Evolutionary conservation across 192 early-diverging fungal genomes (phyloP).

Genomic region (Lobosporangium transversale): DNA sequence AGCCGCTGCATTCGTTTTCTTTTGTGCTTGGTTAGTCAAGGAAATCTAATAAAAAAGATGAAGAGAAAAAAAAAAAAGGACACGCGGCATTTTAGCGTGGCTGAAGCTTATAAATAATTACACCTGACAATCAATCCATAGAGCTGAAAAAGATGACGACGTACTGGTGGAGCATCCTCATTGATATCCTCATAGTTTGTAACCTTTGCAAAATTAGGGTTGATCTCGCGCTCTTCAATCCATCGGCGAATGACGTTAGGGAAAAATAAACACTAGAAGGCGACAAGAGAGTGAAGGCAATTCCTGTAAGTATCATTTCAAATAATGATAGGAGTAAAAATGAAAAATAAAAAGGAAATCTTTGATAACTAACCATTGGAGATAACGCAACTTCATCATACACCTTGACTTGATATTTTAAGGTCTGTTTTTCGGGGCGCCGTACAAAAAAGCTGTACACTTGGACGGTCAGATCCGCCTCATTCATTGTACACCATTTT

Average conservation of each 20-base stretch:
- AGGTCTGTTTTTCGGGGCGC: slow-evolving; percentile 72
- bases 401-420: slow-evolving; percentile 83
- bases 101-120: no score
- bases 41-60: slow-evolving; percentile 7
- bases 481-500: slow-evolving; percentile 85
- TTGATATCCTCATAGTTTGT: slow-evolving; percentile 50
- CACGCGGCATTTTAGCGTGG: no score
- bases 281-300: not conserved
- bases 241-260: slow-evolving; percentile 54
- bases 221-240: slow-evolving; percentile 39
- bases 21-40: slow-evolving; percentile 23
- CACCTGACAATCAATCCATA: not conserved
- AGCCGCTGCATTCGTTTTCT: slow-evolving; percentile 31
- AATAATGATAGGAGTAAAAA: no score
- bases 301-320: not conserved
- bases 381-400: slow-evolving; percentile 88
- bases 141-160: not conserved
- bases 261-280: slow-evolving; percentile 58
- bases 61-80: not conserved
- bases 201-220: slow-evolving; percentile 32
- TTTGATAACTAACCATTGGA: slow-evolving; percentile 78
- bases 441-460: slow-evolving; percentile 86
- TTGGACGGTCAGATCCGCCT: slow-evolving; percentile 84
- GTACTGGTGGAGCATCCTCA: slow-evolving; percentile 49
- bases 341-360: no score